phyloP scores from a whole-genome alignment of 208 protist genomes.

The Leishmania gerbilli region DNA sequence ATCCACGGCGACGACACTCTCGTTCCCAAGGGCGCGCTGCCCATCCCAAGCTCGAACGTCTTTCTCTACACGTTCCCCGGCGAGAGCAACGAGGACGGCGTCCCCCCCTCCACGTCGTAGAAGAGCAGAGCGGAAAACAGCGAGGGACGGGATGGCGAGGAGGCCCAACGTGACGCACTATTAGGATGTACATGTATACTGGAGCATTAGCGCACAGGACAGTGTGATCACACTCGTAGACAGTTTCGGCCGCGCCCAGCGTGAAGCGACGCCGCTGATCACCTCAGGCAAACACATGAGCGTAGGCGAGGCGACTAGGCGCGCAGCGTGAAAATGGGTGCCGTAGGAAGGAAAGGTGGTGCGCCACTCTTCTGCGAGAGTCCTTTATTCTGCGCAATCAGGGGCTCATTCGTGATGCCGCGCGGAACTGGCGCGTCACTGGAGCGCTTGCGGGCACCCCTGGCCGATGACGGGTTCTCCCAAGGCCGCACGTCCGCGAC shows the following conservation, averaged over 20 bases:
- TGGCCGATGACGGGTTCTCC: neutral
- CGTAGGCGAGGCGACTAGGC: neutral
- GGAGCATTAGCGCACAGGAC: neutral
- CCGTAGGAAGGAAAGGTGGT: neutral
- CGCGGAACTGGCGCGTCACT: neutral
- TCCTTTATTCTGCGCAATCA: neutral
- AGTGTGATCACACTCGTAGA: neutral
- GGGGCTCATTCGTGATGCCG: neutral
- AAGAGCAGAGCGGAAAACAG: neutral
- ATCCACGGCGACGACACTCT: conserved; percentile 15
- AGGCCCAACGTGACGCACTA: neutral
- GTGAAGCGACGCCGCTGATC: neutral
- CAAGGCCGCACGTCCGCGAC: neutral
- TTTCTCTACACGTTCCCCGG: conserved; percentile 49
- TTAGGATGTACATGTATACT: neutral
- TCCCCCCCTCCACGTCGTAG: neutral
- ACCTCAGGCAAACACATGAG: neutral
- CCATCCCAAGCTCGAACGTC: conserved; percentile 36
- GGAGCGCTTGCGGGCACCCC: neutral
- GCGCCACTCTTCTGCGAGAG: neutral
- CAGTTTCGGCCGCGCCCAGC: neutral
- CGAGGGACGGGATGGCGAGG: neutral
- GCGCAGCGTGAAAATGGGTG: neutral
- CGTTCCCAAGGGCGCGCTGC: conserved; percentile 30
- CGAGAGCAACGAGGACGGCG: conserved; percentile 12